These are phyloP conservation scores for Rhodotorula sp. DNA, from an alignment of 1,284 basidiomycete genomes.

Conservation along the genomic window DNA sequence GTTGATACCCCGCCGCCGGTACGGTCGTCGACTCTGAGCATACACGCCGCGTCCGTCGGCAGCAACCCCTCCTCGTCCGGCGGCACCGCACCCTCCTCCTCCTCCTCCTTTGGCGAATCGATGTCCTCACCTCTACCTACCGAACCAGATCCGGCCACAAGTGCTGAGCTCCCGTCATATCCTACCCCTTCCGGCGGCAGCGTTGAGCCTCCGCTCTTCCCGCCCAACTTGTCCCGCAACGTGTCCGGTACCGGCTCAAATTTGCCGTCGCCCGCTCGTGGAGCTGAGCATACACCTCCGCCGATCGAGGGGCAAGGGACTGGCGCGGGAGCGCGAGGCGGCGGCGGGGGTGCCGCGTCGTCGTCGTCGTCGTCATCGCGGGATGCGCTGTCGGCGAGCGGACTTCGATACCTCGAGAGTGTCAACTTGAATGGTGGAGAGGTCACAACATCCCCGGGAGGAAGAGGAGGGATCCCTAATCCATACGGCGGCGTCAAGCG, in stretches of 20 bases:
- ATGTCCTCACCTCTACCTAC: no score
- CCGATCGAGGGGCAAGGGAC: background rate
- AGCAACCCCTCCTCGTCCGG: no score
- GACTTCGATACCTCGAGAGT: background rate
- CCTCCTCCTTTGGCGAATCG: no score
- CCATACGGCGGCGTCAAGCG: no score
- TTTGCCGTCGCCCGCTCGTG: background rate
- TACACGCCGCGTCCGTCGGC: no score
- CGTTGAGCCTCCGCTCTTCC: constrained; percentile 3
- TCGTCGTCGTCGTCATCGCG: no score
- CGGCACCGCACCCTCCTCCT: no score
- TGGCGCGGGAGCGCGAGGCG: background rate
- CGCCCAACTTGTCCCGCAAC: background rate
- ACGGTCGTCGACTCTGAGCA: no score
- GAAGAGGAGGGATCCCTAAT: no score
- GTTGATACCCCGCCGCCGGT: no score
- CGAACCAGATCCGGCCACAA: no score
- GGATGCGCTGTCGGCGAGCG: background rate
- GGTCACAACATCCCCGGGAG: no score
- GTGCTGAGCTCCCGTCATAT: background rate
- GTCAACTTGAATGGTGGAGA: background rate
- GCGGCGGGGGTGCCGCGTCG: background rate
- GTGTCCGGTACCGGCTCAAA: background rate
- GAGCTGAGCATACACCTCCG: background rate
- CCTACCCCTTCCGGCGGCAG: background rate